phyloP scores from a whole-genome alignment of 176 grass and related monocot species.

The Oryza nivara region DNA sequence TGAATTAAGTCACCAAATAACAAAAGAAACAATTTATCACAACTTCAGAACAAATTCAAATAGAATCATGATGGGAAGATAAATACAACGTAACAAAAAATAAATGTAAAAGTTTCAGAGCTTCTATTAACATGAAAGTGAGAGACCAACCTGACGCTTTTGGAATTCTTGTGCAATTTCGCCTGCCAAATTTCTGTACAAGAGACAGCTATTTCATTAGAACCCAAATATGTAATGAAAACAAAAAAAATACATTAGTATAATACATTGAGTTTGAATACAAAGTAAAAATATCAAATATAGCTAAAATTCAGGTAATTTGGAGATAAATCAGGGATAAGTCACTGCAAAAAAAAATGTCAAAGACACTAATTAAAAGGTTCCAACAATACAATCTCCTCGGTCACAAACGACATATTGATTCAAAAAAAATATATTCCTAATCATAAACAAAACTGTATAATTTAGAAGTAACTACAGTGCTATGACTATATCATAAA shows the following conservation, averaged over 20 bases:
- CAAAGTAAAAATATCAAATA: neutral
- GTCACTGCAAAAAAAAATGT: neutral
- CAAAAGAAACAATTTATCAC: neutral
- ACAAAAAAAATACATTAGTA: neutral
- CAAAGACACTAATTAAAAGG: neutral
- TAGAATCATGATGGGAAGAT: neutral
- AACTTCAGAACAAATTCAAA: conserved; percentile 5
- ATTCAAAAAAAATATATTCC: neutral
- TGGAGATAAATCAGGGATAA: neutral
- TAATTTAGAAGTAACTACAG: neutral
- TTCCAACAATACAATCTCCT: neutral
- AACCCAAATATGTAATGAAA: conserved; percentile 34
- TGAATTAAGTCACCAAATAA: conserved; percentile 2
- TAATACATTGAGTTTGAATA: neutral
- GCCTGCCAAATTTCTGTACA: conserved; percentile 85
- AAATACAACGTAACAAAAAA: neutral
- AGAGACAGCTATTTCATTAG: conserved; percentile 23
- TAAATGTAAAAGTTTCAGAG: neutral
- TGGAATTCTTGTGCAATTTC: conserved; percentile 96
- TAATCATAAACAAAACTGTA: neutral
- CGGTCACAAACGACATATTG: neutral
- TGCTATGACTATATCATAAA: conserved; percentile 7
- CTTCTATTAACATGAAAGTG: conserved; percentile 4
- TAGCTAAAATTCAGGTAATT: conserved; percentile 4
- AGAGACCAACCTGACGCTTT: conserved; percentile 77